A percentile compares a stretch with the other conserved stretches of the same genome.
These are phyloP conservation scores for Syzygium grande DNA, from an alignment of 345 rosid genomes.

Conservation along the genomic window DNA sequence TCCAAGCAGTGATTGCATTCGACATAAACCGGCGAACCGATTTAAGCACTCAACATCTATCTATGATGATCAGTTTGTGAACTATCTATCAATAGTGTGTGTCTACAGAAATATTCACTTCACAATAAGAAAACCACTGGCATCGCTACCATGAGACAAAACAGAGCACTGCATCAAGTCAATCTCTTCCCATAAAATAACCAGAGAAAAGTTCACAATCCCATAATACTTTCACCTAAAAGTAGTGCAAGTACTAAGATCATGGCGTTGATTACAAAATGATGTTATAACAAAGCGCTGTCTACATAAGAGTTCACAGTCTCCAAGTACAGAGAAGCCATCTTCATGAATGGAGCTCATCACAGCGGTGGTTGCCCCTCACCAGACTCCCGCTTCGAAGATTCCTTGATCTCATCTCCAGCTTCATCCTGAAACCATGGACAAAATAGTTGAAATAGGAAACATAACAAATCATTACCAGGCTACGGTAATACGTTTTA, in stretches of 20 bases:
- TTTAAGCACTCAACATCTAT: not conserved
- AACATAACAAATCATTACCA: not conserved
- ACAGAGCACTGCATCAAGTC: not conserved
- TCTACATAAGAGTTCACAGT: not conserved
- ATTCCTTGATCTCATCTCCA: not conserved
- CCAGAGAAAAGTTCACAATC: not conserved
- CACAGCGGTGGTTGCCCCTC: not conserved
- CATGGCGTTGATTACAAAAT: not conserved
- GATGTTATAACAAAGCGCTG: not conserved
- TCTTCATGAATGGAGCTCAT: not conserved
- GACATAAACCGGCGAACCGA: not conserved
- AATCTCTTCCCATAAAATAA: not conserved
- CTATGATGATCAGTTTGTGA: not conserved
- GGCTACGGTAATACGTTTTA: not conserved
- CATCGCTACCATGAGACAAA: not conserved
- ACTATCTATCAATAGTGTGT: not conserved
- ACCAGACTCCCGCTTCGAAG: not conserved
- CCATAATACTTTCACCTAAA: not conserved
- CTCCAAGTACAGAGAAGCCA: not conserved
- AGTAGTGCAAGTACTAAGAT: not conserved
- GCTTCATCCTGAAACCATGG: not conserved
- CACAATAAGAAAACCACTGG: not conserved
- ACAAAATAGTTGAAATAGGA: not conserved
- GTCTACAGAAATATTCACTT: not conserved
- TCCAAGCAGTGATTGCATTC: not conserved